Evolutionary conservation across 2,329 filamentous ascomycete genomes (phyloP), one percentile per base, ranked within the genome.

Genomic region (Microsporum canis): DNA sequence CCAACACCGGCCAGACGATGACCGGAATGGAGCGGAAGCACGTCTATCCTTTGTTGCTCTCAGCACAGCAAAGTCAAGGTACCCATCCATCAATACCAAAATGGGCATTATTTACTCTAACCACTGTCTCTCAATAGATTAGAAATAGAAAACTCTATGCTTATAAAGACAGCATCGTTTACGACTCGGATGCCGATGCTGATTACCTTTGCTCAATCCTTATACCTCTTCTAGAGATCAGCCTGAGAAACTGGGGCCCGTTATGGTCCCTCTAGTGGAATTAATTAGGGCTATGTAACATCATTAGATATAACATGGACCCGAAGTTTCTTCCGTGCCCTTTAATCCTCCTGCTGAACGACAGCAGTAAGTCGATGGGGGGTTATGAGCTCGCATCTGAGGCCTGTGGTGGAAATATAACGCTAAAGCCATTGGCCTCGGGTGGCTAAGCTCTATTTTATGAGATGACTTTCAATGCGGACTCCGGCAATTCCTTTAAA

Each of bases 311-410:
- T 53, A 53, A 12, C 33, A n/a, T 53, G 49, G 49, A 53, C 49
- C 27, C 49, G 27, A 53, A 53, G 27, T 29, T 12, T n/a, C 31
- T 33, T n/a, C 29, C 12, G 49, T 34, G 27, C 49, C 29, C n/a
- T 10, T 33, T 53, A 53, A 34, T 34, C 49, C 31, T 31, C 49
- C 31, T 31, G 27, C 49, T 53, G 49, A 14, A 33, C 12, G 8
- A 33, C 49, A 53, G 49, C 49, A 53, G 49, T 53, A 53, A 31
- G 31, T n/a, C 33, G 43, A 47, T 8, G 27, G 49, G 49, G 49
- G 49, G 27, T 53, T 53, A 23, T 43, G 49, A 53, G 49, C 49
- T n/a, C 12, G 27, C 49, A 53, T 53, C 49, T 53, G 49, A 53
- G 23, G 49, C 27, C 29, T 33, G 49, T 34, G 49, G 49, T 27